Base-by-base conservation (phyloP, 2,329 filamentous ascomycete species). In the Aspergillus neotritici region DNA sequence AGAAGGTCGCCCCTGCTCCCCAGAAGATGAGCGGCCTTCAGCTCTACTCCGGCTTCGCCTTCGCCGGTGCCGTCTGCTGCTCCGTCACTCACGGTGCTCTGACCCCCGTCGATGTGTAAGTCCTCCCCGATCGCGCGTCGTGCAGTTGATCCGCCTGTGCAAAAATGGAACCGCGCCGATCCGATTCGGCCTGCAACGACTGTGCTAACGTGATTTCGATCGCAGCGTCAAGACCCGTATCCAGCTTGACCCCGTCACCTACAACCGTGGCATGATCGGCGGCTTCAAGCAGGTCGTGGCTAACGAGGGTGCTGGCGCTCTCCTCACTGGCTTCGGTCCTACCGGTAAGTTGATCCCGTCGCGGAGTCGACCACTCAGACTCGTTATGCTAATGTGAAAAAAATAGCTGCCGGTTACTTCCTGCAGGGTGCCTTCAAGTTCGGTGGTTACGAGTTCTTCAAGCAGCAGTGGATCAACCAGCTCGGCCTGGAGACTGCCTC, bases 51-150 rank as follows among this genome's bases (percentile, higher is more conserved):
- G 83, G 88, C 74, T 96, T 96, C 77, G 91, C 93, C 74, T 86
- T 98, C 64, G 90, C 93, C 63, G 93, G 93, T 75, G 93, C 93
- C 62, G 77, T 97, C 78, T 96, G 93, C 84, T 98, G 93, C 75
- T 93, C 90, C 62, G 77, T 97, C 75, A 98, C 93, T 67, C 93
- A 98, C 82, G 93, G 91, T 73, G 86, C 80, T 66, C 83, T 97
- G 63, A 98, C 93, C 60, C 93, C 93, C 67, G 89, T 98, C 72
- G 93, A 98, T 86, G 93, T 98, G 91, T 97, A 93, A 73, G 91
- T 87, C 49, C 44, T 44, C 34, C 13, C 14, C 31, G 41, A 15
- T 44, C 29, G 17, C 16, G 60, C 61, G 62, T 16, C 65, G 53
- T 54, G 67, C 17, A 21, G 12, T 16, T n/a, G 13, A 35, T 33